phyloP scores from a whole-genome alignment of 2,329 filamentous ascomycete species.

The Tolypocladium tropicale region DNA sequence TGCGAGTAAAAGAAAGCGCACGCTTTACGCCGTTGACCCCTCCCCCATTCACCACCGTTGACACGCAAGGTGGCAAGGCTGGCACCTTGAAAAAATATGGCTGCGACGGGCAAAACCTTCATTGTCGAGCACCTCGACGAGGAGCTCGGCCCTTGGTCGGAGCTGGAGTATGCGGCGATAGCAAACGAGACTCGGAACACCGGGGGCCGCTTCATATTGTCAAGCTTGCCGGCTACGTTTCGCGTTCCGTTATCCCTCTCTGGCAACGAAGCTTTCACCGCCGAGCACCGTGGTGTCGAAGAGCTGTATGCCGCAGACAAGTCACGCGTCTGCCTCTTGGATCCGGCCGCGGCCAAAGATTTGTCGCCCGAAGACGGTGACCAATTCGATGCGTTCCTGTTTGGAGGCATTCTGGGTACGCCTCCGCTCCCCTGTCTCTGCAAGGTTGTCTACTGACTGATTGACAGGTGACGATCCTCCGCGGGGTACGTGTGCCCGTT shows the following conservation, averaged over 20 bases:
- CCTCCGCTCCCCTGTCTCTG: slow-evolving; percentile 4
- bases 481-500: slow-evolving; percentile 50
- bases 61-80: background rate
- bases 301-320: slow-evolving; percentile 66
- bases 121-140: slow-evolving; percentile 95
- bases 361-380: slow-evolving; percentile 74
- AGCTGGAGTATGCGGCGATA: slow-evolving; percentile 84
- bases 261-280: slow-evolving; percentile 50
- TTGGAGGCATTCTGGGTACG: slow-evolving; percentile 88
- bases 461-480: slow-evolving; percentile 79
- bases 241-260: slow-evolving; percentile 50
- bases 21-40: background rate
- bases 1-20: background rate
- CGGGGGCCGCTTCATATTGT: slow-evolving; percentile 66
- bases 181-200: slow-evolving; percentile 64
- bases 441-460: slow-evolving; percentile 5
- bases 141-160: slow-evolving; percentile 88
- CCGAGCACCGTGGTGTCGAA: slow-evolving; percentile 72
- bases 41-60: too few species aligned
- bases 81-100: slow-evolving; percentile 19
- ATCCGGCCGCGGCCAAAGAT: slow-evolving; percentile 75
- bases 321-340: slow-evolving; percentile 74
- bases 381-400: slow-evolving; percentile 81
- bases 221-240: slow-evolving; percentile 64
- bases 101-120: slow-evolving; percentile 54